Percentiles rank a stretch among this genome's conserved stretches.
phyloP scores from a whole-genome alignment of 352 stramenopile species.

The Lagenidium giganteum region DNA sequence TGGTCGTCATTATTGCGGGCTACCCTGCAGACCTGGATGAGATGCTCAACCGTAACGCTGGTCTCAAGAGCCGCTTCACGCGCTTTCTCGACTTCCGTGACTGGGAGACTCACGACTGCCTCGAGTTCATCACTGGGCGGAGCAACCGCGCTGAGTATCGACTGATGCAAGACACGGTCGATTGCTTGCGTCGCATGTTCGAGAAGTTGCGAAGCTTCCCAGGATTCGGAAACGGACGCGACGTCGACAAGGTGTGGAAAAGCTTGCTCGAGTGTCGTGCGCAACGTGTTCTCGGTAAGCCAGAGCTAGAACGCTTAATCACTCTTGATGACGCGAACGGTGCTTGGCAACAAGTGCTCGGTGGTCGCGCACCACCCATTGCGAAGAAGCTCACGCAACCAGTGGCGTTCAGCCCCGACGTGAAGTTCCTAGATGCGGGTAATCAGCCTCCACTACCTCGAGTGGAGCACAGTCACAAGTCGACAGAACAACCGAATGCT shows the following conservation, averaged over 20 bases:
- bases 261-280: conserved; percentile 57
- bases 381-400: conserved; percentile 21
- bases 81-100: conserved; percentile 87
- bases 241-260: conserved; percentile 66
- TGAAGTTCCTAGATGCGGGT: conserved; percentile 2
- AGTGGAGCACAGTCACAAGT: too few relatives aligned
- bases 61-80: conserved; percentile 89
- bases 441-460: too few relatives aligned
- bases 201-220: conserved; percentile 31
- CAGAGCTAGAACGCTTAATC: conserved; percentile 49
- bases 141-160: conserved; percentile 33
- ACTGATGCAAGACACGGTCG: conserved; percentile 21
- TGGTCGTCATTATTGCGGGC: conserved; percentile 89
- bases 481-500: too few relatives aligned
- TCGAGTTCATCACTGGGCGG: conserved; percentile 51
- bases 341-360: conserved; percentile 28
- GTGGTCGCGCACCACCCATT: conserved; percentile 30
- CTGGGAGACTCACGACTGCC: conserved; percentile 80
- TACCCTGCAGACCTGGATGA: conserved; percentile 86
- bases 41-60: conserved; percentile 87
- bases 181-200: conserved; percentile 28
- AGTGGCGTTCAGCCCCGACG: background rate
- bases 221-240: conserved; percentile 70
- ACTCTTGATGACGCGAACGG: conserved; percentile 30
- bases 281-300: conserved; percentile 36